These are phyloP conservation scores for Fusarium sp. DNA, from an alignment of 2,329 filamentous ascomycete species.

Conservation along the genomic window DNA sequence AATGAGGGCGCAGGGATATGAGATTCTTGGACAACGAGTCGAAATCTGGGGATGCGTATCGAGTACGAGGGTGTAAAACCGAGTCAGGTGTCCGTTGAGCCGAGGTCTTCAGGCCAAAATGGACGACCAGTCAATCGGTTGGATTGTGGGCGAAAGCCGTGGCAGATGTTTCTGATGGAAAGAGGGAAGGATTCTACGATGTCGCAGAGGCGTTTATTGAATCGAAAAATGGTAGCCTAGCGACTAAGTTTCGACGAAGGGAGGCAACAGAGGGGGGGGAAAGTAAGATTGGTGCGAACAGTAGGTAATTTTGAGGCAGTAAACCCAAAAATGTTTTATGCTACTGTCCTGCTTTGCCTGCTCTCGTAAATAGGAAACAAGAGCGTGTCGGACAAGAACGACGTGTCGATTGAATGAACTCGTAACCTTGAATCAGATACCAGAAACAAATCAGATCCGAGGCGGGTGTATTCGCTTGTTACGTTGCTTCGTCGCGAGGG, in stretches of 20 bases:
- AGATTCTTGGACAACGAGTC: constrained; percentile 20
- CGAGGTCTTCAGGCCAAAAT: constrained; percentile 23
- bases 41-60: constrained; percentile 22
- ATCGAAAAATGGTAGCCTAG: constrained; percentile 27
- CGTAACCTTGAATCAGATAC: background rate
- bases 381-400: constrained; percentile 21
- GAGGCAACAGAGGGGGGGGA: constrained; percentile 6
- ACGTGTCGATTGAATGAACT: constrained; percentile 23
- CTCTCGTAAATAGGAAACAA: constrained; percentile 10
- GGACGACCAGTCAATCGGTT: constrained; percentile 12
- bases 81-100: constrained; percentile 25
- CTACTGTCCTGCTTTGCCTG: background rate
- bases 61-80: constrained; percentile 3
- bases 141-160: constrained; percentile 19
- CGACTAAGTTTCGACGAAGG: constrained; percentile 26
- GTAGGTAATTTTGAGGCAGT: constrained; percentile 32
- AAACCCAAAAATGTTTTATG: constrained; percentile 10
- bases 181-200: constrained; percentile 22
- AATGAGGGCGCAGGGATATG: constrained; percentile 33
- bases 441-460: constrained; percentile 12
- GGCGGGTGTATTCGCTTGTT: constrained; percentile 17
- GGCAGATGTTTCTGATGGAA: background rate
- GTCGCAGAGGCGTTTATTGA: constrained; percentile 22
- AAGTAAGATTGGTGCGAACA: constrained; percentile 21
- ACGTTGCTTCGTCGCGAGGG: constrained; percentile 30